A percentile compares a stretch with the other conserved stretches of the same genome.
These are phyloP conservation scores for Aspergillus sp. DNA, from an alignment of 2,329 filamentous ascomycete genomes.

Conservation along the genomic window DNA sequence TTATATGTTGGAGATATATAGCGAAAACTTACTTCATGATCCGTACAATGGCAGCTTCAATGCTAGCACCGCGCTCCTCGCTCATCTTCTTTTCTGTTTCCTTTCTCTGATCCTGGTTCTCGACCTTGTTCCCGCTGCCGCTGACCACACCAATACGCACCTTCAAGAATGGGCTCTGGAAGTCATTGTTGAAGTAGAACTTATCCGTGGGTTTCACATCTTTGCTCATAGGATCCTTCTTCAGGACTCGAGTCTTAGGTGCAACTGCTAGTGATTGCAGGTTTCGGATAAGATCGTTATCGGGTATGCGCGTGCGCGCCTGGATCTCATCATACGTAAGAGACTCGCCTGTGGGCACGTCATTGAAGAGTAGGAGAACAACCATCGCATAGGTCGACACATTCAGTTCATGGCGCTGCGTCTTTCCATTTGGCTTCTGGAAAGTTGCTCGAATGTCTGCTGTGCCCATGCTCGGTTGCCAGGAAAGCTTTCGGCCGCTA, in stretches of 20 bases:
- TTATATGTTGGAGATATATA: not conserved
- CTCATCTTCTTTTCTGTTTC: constrained; percentile 53
- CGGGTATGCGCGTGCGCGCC: constrained; percentile 74
- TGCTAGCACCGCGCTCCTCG: constrained; percentile 49
- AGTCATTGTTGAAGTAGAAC: constrained; percentile 80
- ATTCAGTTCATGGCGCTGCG: constrained; percentile 81
- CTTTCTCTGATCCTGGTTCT: constrained; percentile 63
- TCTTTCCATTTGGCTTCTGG: constrained; percentile 69
- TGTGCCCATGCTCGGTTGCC: constrained; percentile 74
- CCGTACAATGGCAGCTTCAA: constrained; percentile 54
- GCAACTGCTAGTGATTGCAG: constrained; percentile 80
- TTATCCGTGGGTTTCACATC: constrained; percentile 72
- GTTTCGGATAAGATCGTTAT: constrained; percentile 70
- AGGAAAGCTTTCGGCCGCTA: constrained; percentile 83
- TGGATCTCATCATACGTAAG: constrained; percentile 76
- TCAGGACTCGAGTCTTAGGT: constrained; percentile 76
- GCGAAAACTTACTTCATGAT: constrained; percentile 52
- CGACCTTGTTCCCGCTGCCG: constrained; percentile 75
- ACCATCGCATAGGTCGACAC: constrained; percentile 93
- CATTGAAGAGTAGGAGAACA: constrained; percentile 85
- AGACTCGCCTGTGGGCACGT: constrained; percentile 55
- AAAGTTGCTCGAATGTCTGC: constrained; percentile 84
- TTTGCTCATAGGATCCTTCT: constrained; percentile 78
- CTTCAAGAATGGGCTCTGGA: constrained; percentile 78
- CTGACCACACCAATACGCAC: constrained; percentile 87